Evolutionary conservation across 1,139 yeast genomes (phyloP).

Genomic region (Taphrina deformans): DNA sequence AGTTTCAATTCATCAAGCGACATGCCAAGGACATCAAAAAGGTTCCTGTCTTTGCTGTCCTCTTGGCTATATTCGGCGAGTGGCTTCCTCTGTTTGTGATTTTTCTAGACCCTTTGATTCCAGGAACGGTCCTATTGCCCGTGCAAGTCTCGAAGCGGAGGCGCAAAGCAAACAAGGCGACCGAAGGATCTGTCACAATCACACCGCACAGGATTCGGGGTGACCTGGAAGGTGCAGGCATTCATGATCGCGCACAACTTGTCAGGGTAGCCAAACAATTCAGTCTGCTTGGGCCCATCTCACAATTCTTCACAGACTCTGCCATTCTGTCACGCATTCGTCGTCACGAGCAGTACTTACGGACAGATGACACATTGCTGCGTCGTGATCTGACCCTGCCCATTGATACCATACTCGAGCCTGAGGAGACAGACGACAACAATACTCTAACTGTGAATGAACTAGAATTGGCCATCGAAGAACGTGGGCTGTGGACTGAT

Average conservation of each 20-base stretch:
- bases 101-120: slow-evolving; percentile 21
- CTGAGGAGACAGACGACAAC: not conserved
- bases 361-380: slow-evolving; percentile 1
- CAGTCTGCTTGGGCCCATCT: slow-evolving; percentile 23
- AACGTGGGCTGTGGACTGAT: slow-evolving; percentile 19
- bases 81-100: slow-evolving; percentile 31
- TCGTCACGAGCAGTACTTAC: slow-evolving; percentile 12
- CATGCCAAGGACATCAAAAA: slow-evolving; percentile 22
- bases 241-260: slow-evolving; percentile 8
- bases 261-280: not conserved
- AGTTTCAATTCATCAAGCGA: slow-evolving; percentile 21
- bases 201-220: not conserved
- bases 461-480: slow-evolving; percentile 20
- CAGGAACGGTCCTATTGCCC: slow-evolving; percentile 26
- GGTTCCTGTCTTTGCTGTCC: slow-evolving; percentile 21
- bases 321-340: not conserved
- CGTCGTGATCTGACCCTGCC: not conserved
- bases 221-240: slow-evolving; percentile 17
- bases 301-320: not conserved
- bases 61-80: slow-evolving; percentile 23
- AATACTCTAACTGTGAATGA: not conserved
- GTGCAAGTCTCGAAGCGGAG: slow-evolving; percentile 6
- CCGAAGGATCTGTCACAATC: not conserved
- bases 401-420: not conserved
- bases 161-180: not conserved